Evolutionary conservation across 352 stramenopile species (phyloP).

Genomic region (Plasmopara viticola): DNA sequence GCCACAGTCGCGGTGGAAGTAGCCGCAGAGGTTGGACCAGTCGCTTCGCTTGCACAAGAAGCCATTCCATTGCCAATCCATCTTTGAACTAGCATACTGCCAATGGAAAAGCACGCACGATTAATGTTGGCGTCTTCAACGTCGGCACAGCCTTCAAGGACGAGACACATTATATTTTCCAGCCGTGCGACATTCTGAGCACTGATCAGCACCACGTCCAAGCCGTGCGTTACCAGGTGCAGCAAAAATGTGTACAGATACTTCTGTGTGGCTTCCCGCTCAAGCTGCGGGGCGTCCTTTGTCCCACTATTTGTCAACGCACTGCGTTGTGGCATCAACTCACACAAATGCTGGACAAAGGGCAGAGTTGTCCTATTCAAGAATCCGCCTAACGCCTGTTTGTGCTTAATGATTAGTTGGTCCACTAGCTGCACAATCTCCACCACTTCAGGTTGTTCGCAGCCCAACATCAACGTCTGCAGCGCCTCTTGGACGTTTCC

Average conservation of each 20-base stretch:
- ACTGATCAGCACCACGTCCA: constrained; percentile 62
- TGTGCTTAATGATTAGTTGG: constrained; percentile 86
- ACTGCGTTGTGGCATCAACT: constrained; percentile 55
- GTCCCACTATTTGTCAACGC: constrained; percentile 40
- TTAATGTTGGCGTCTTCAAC: constrained; percentile 71
- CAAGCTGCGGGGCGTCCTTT: constrained; percentile 68
- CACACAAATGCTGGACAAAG: constrained; percentile 70
- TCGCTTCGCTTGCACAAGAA: constrained; percentile 24
- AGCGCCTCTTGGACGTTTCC: constrained; percentile 51
- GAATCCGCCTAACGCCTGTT: constrained; percentile 54
- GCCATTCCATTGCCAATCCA: constrained; percentile 40
- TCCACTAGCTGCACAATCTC: constrained; percentile 80
- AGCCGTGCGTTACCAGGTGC: constrained; percentile 62
- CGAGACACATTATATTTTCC: constrained; percentile 56
- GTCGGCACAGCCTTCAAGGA: constrained; percentile 61
- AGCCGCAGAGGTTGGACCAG: constrained; percentile 9
- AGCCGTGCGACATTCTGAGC: constrained; percentile 57
- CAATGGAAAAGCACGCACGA: constrained; percentile 68
- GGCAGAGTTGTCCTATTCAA: constrained; percentile 56
- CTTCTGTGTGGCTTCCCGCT: constrained; percentile 72
- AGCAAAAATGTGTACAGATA: constrained; percentile 78
- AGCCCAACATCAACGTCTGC: constrained; percentile 58
- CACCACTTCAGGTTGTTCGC: constrained; percentile 54
- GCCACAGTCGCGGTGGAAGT: constrained; percentile 22
- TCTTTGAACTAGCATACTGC: constrained; percentile 53